Evolutionary conservation across 768 basidiomycete species (phyloP).

Genomic region (Tricholoma sp.): DNA sequence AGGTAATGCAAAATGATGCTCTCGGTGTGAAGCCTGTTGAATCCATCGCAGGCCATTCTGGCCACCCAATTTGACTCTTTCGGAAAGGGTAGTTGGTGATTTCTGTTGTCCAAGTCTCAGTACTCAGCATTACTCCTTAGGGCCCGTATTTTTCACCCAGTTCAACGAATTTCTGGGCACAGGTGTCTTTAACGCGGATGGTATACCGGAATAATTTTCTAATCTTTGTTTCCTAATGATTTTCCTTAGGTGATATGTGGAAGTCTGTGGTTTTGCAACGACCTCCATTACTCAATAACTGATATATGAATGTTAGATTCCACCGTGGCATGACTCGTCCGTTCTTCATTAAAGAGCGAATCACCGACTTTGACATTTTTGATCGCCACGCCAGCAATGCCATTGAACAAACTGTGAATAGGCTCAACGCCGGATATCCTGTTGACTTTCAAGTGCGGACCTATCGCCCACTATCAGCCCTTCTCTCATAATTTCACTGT

Average conservation of each 20-base stretch:
- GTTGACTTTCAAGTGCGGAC: constrained; percentile 53
- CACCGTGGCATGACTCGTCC: constrained; percentile 67
- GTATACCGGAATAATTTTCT: neutral
- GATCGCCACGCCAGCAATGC: constrained; percentile 47
- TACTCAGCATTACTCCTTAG: constrained; percentile 4
- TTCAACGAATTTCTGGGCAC: neutral
- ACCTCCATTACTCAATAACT: neutral
- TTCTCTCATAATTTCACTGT: neutral
- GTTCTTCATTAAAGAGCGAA: constrained; percentile 59
- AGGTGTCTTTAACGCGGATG: neutral
- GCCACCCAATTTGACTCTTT: neutral
- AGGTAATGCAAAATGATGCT: constrained; percentile 22
- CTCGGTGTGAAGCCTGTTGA: neutral
- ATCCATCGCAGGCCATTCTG: neutral
- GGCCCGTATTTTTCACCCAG: neutral
- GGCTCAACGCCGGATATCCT: constrained; percentile 41
- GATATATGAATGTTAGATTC: constrained; percentile 32
- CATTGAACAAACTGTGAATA: constrained; percentile 36
- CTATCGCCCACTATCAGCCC: neutral
- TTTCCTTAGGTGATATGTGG: constrained; percentile 44
- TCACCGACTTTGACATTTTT: constrained; percentile 61
- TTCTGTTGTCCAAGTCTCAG: neutral
- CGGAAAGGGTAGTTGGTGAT: neutral
- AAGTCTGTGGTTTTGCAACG: constrained; percentile 36
- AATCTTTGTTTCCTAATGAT: neutral